A percentile compares a stretch with the other conserved stretches of the same genome.
Conservation (phyloP, 768 basidiomycete species). For the Russula griseocarnosa region DNA sequence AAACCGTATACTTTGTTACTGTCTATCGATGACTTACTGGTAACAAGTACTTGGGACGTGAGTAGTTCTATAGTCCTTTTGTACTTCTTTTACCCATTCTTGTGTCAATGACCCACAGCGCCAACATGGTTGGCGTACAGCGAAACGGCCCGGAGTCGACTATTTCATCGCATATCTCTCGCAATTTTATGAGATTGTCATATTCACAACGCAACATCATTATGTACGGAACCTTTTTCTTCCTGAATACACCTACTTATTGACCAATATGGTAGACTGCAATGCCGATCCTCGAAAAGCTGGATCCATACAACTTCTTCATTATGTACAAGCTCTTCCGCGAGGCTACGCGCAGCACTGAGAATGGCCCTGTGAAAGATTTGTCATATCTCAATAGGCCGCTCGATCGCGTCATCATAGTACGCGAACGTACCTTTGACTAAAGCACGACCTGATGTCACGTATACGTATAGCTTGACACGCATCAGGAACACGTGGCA, state of each 20-base stretch:
- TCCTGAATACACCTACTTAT: not conserved
- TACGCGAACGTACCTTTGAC: not conserved
- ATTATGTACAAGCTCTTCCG: slow-evolving; percentile 89
- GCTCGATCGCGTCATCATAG: slow-evolving; percentile 24
- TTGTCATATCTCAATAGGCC: slow-evolving; percentile 86
- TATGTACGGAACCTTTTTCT: slow-evolving; percentile 55
- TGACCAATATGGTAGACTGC: slow-evolving; percentile 60
- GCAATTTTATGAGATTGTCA: slow-evolving; percentile 96
- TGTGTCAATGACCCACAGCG: slow-evolving; percentile 46
- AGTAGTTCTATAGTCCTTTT: slow-evolving; percentile 37
- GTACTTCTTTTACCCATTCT: not conserved
- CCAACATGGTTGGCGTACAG: slow-evolving; percentile 93
- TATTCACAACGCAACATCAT: slow-evolving; percentile 86
- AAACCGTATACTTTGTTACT: slow-evolving; percentile 90
- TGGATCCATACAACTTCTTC: slow-evolving; percentile 90
- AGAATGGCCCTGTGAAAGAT: slow-evolving; percentile 90
- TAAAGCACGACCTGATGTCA: slow-evolving; percentile 50
- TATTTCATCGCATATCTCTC: slow-evolving; percentile 97
- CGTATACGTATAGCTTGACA: slow-evolving; percentile 85
- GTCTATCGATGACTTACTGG: slow-evolving; percentile 86
- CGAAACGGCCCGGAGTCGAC: slow-evolving; percentile 95
- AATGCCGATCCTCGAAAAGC: slow-evolving; percentile 80
- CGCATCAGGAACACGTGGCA: slow-evolving; percentile 68
- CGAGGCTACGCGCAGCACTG: slow-evolving; percentile 79
- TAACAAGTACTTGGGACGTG: slow-evolving; percentile 95